Evolutionary conservation across 2,329 filamentous ascomycete genomes (phyloP).

Genomic region (Epichloe sibirici): DNA sequence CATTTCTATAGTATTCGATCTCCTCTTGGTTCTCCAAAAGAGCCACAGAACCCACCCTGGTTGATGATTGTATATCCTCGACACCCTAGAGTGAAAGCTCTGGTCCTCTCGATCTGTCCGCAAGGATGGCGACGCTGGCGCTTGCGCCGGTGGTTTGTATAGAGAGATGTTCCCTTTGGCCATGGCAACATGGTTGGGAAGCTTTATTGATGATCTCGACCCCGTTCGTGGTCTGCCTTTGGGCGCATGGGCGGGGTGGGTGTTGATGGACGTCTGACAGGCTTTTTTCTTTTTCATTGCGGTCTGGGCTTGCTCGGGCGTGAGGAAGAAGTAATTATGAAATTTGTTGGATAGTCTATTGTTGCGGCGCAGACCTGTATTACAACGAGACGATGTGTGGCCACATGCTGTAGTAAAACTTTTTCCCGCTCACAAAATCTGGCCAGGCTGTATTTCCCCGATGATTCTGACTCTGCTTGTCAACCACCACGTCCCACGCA

Average conservation of each 20-base stretch:
- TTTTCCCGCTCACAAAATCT: background rate
- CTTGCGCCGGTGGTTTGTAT: conserved; percentile 42
- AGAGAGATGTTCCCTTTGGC: conserved; percentile 47
- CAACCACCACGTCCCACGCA: too few species aligned
- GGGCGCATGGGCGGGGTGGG: conserved; percentile 69
- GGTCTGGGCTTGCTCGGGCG: conserved; percentile 31
- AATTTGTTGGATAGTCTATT: too few species aligned
- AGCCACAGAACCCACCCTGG: conserved; percentile 93
- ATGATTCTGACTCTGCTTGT: too few species aligned
- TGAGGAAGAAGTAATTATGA: conserved; percentile 33
- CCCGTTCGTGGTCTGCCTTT: conserved; percentile 59
- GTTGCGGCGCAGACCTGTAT: background rate
- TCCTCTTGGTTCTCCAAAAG: conserved; percentile 81
- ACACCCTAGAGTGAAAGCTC: conserved; percentile 75
- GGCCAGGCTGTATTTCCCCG: too few species aligned
- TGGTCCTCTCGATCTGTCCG: conserved; percentile 46
- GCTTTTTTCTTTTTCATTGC: conserved; percentile 49
- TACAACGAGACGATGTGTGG: too few species aligned
- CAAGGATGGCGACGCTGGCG: conserved; percentile 42
- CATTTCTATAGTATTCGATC: conserved; percentile 97
- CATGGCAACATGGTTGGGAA: conserved; percentile 6
- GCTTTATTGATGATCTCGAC: conserved; percentile 74
- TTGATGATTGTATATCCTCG: conserved; percentile 85
- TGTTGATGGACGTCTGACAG: conserved; percentile 86
- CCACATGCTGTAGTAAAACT: background rate